Evolutionary conservation across 768 basidiomycete species (phyloP), one percentile per base, ranked within the genome.

Genomic region (Leccinum longicurvipes): DNA sequence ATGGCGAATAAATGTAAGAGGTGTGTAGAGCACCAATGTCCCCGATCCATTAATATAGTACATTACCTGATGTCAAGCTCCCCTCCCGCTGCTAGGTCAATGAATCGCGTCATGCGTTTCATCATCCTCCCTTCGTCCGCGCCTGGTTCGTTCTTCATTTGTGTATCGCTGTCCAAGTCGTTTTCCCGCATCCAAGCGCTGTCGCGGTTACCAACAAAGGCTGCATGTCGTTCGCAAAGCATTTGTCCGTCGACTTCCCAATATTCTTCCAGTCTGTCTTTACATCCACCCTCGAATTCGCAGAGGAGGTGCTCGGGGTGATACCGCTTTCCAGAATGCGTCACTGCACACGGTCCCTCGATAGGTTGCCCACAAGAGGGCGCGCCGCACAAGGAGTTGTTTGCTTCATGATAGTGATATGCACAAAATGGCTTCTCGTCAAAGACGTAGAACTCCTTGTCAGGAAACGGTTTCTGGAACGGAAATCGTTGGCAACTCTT

Each of bases 351-450:
- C 2, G 93, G 86, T 1, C 94, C 94, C 73, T 98, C 94, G 60
- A 98, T 93, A 6, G 94, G 94, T 69, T 87, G 83, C 3, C 89
- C 86, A 69, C 94, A 98, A 17, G 76, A 76, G 12, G 81, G 68
- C 3, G 90, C 83, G 10, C 91, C 83, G 63, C 94, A 98, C 1
- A 98, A 78, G 11, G 93, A 94, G 61, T 88, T 80, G 72, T 96
- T 96, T 46, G 85, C 85, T 72, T 93, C 89, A 72, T 95, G 93
- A 69, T 97, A 97, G 71, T 95, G 93, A 66, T 90, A 90, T 31
- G 85, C 89, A 67, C 95, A 98, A 66, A 87, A 84, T 1, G 95
- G 94, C 66, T 89, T 91, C 52, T 92, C 91, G 65, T 89, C 91
- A 61, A 85, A 85, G 46, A 97, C 92, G 69, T 96, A 97, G 72